Conservation (phyloP, 2,329 filamentous ascomycete species). For the Didymella exigua region DNA sequence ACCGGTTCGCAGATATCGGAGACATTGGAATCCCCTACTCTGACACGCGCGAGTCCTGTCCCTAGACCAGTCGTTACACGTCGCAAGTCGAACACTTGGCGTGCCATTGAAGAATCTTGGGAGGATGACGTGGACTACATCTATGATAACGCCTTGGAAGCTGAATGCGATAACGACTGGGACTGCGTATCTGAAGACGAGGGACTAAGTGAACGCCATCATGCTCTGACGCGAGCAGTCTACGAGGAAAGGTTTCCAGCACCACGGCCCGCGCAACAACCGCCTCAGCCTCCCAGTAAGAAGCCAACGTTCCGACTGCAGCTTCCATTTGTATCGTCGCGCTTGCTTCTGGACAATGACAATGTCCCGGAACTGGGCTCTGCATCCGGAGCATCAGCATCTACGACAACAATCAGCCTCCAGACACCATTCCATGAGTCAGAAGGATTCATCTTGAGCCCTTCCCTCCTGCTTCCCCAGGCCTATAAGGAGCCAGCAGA, state of each 20-base stretch:
- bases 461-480: slow-evolving; percentile 43
- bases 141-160: slow-evolving; percentile 66
- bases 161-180: slow-evolving; percentile 67
- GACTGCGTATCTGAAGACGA: slow-evolving; percentile 44
- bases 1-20: slow-evolving; percentile 53
- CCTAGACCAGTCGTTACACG: slow-evolving; percentile 28
- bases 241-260: slow-evolving; percentile 2
- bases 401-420: slow-evolving; percentile 35
- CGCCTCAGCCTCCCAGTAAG: background rate
- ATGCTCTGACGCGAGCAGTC: slow-evolving; percentile 9
- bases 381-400: slow-evolving; percentile 43
- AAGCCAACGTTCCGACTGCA: slow-evolving; percentile 14
- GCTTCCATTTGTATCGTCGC: slow-evolving; percentile 36
- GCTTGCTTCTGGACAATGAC: slow-evolving; percentile 34
- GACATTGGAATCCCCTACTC: slow-evolving; percentile 51
- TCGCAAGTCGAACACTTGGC: slow-evolving; percentile 44
- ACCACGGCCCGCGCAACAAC: background rate
- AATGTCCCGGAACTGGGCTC: slow-evolving; percentile 44
- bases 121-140: slow-evolving; percentile 68
- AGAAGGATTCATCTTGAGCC: slow-evolving; percentile 48
- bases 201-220: slow-evolving; percentile 44
- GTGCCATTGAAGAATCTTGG: slow-evolving; percentile 56
- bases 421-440: slow-evolving; percentile 37
- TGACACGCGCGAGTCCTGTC: slow-evolving; percentile 33
- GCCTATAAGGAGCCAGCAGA: slow-evolving; percentile 46